phyloP scores from a whole-genome alignment of 2,329 filamentous ascomycete genomes.

The Aspergillus sp. region DNA sequence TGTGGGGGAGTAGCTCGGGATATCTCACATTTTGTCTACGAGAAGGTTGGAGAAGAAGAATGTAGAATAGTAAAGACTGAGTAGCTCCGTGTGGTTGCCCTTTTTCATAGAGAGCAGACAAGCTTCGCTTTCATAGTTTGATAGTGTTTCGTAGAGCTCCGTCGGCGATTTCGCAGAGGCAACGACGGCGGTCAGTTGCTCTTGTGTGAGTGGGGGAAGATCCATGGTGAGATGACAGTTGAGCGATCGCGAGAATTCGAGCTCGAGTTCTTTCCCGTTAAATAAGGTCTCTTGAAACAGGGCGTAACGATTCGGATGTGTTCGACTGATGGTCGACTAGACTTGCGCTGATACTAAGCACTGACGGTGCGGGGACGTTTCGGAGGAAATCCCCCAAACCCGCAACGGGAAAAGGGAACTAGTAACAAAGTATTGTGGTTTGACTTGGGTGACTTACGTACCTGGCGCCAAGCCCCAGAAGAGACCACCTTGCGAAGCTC shows the following conservation, averaged over 20 bases:
- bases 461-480: slow-evolving; percentile 42
- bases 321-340: not conserved
- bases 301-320: no score
- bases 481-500: slow-evolving; percentile 48
- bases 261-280: no score
- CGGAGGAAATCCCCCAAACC: slow-evolving; percentile 30
- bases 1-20: not conserved
- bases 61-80: slow-evolving; percentile 42
- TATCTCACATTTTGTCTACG: slow-evolving; percentile 40
- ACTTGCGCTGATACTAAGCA: not conserved
- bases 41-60: slow-evolving; percentile 45
- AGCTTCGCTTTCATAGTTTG: slow-evolving; percentile 39
- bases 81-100: slow-evolving; percentile 28
- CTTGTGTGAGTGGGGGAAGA: slow-evolving; percentile 31
- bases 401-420: not conserved
- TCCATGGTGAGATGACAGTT: slow-evolving; percentile 25
- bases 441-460: slow-evolving; percentile 14
- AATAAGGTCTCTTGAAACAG: no score
- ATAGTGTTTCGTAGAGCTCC: slow-evolving; percentile 38
- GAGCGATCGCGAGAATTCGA: no score
- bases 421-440: no score
- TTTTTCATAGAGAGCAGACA: slow-evolving; percentile 30
- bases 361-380: slow-evolving; percentile 34
- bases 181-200: slow-evolving; percentile 33
- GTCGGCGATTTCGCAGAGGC: slow-evolving; percentile 31